These are phyloP conservation scores for Aurantiochytrium sp. DNA, from an alignment of 108 stramenopile species.

Conservation along the genomic window DNA sequence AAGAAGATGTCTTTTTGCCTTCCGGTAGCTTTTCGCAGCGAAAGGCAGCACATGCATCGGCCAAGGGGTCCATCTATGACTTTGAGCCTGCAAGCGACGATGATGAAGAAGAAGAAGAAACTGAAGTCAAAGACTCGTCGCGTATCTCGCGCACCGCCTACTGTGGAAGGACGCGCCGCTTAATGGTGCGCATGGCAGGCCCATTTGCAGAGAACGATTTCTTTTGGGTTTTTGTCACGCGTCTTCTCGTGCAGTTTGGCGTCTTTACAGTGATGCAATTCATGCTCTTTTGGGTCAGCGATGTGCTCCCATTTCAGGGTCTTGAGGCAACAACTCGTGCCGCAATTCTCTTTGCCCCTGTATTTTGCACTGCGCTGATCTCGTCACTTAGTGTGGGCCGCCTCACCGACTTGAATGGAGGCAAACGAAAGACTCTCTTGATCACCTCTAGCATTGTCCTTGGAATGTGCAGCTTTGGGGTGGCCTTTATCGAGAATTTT, in stretches of 20 bases:
- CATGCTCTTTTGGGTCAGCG: slow-evolving; percentile 5
- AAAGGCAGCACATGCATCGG: no score
- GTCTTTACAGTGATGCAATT: neutral
- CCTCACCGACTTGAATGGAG: neutral
- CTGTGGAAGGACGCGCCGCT: neutral
- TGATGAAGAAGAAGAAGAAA: neutral
- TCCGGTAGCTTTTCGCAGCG: neutral
- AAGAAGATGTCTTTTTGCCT: neutral
- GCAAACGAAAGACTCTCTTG: neutral
- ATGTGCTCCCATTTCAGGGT: neutral
- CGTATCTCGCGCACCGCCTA: neutral
- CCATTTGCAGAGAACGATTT: neutral
- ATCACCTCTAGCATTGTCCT: neutral
- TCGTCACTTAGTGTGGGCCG: neutral
- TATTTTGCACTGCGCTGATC: neutral
- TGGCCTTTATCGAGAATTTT: neutral
- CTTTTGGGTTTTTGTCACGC: neutral
- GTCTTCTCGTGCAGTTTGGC: neutral
- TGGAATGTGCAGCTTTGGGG: neutral
- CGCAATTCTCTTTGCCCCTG: neutral
- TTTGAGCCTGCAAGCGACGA: neutral
- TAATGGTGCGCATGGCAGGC: neutral
- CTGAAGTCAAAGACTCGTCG: neutral
- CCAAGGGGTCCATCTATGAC: neutral
- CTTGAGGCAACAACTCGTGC: neutral